Base-by-base conservation (phyloP, 805 yeast species). In the Pichia sporocuriosa region DNA sequence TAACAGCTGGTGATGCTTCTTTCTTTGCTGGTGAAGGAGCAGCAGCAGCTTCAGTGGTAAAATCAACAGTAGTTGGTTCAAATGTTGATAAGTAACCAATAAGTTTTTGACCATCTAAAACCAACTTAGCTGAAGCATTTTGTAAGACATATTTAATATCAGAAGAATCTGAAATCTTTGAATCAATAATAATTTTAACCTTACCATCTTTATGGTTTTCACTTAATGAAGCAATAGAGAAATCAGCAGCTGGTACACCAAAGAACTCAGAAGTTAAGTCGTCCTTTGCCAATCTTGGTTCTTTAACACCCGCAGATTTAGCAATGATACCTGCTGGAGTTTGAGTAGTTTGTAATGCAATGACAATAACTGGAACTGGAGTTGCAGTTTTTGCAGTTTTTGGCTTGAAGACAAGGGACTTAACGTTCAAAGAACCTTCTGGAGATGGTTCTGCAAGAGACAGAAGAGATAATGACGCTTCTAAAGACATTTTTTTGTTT, bases 361-460 rank as follows among this genome's bases (percentile, higher is more conserved):
- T 72, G 25, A 86, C 85, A 40, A 87, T 75, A 24, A 87, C 73
- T 32, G 96, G 95, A 31, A 83, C 78, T 22, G 93, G 84, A 16
- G 75, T 62, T 38, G 84, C 86, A 36, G 86, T 66, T 58, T 87
- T 87, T 28, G 95, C 81, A 36, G 95, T 85, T 67, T 87, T 87
- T 54, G 95, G 95, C 67, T 87, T 87, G 75, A 87, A 87, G 22
- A 87, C 88, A 47, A 87, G 68, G 4, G 89, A 74, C 63, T 87
- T 87, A 47, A 85, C 73, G 23, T 79, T 67, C 22, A 67, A 47
- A 2, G 82, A 70, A 29, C 70, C 67, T 35, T 70, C 80, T 36
- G 73, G 61, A 15, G 71, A 54, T 33, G 73, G 80, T 32, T 75
- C 70, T 29, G 75, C 70, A 51, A 82, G 63, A 32, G 88, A 80